Percentiles rank a stretch among this genome's conserved stretches.
These are phyloP conservation scores for Pulveroboletus sp. DNA, from an alignment of 768 basidiomycete species.

Conservation along the genomic window DNA sequence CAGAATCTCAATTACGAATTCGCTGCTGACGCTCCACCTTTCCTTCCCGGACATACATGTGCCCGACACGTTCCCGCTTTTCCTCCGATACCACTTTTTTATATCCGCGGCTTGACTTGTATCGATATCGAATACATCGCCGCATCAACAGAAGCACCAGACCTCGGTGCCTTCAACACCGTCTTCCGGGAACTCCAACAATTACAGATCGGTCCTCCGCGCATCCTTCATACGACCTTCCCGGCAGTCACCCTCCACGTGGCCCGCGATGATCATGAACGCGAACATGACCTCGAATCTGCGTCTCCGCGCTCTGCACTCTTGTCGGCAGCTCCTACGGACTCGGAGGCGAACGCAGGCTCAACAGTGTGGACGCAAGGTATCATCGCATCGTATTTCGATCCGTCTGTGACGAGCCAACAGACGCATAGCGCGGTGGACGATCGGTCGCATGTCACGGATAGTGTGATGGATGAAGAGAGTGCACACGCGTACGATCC, in stretches of 20 bases:
- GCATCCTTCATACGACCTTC: constrained; percentile 19
- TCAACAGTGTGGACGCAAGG: constrained; percentile 68
- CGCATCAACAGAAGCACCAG: constrained; percentile 51
- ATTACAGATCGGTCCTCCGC: constrained; percentile 45
- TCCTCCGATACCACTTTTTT: constrained; percentile 1
- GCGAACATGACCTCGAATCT: constrained; percentile 23
- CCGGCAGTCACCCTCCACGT: constrained; percentile 8
- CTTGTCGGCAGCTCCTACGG: constrained; percentile 24
- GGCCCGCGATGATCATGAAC: constrained; percentile 17
- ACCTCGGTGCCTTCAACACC: constrained; percentile 68
- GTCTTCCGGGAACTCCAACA: constrained; percentile 67
- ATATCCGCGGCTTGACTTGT: constrained; percentile 9
- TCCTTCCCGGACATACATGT: neutral
- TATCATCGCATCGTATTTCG: constrained; percentile 57
- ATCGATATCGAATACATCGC: constrained; percentile 2
- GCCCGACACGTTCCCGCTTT: constrained; percentile 4
- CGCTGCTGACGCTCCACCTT: neutral
- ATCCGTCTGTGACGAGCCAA: constrained; percentile 29
- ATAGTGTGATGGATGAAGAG: constrained; percentile 18
- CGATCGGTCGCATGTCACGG: constrained; percentile 25
- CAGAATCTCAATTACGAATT: neutral
- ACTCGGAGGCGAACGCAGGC: constrained; percentile 41
- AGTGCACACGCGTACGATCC: neutral
- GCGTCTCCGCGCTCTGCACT: constrained; percentile 28
- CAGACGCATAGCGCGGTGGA: constrained; percentile 25